phyloP scores from a whole-genome alignment of 495 filamentous ascomycete genomes.

The Articulospora tetracladia region DNA sequence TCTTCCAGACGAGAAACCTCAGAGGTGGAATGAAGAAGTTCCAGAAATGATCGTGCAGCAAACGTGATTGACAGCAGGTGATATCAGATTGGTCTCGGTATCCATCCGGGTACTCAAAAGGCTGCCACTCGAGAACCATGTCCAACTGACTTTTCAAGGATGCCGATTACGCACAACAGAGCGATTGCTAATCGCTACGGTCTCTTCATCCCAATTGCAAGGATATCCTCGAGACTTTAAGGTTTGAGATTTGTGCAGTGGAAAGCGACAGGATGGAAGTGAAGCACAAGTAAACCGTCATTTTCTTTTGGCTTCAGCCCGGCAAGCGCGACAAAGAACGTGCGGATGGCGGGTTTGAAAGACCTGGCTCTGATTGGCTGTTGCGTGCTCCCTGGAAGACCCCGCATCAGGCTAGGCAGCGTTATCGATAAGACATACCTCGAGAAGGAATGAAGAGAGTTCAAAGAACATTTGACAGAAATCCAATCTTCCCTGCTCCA shows the following conservation, averaged over 20 bases:
- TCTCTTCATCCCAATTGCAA: neutral
- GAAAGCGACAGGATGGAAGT: neutral
- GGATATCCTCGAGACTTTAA: neutral
- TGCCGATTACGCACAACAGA: too few species aligned
- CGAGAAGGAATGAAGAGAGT: too few species aligned
- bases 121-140: neutral
- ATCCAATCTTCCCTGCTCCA: too few species aligned
- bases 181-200: neutral
- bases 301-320: neutral
- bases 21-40: neutral
- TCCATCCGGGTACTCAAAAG: conserved; percentile 14
- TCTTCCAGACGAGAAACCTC: neutral
- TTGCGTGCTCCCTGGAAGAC: neutral
- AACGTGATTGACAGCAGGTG: neutral
- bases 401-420: neutral
- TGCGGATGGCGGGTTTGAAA: neutral
- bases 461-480: too few species aligned
- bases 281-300: neutral
- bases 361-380: neutral
- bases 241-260: neutral
- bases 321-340: conserved; percentile 3
- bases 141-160: neutral
- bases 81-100: conserved; percentile 3
- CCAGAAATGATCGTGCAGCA: neutral
- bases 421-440: neutral